Base-by-base conservation (phyloP, 805 yeast species). In the Ogataea thermomethanolica region DNA sequence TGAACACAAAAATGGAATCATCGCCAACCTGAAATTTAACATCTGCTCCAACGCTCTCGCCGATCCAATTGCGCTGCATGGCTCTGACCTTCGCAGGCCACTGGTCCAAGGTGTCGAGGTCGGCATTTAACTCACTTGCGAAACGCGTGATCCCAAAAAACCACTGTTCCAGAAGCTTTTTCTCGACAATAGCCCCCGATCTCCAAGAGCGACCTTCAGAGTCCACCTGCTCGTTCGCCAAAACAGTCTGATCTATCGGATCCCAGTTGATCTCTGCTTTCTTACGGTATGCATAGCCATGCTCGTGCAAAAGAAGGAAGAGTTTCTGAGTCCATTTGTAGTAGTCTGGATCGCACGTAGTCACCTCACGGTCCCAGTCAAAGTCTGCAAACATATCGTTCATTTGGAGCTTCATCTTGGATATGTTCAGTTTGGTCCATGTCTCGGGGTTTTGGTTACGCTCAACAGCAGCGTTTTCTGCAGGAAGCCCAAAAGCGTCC, bases 401-500 rank as follows among this genome's bases (percentile, higher is more conserved):
- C 84, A 89, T 77, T 62, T 93, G 98, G 13, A 67, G 70, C 55
- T 83, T 86, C 99, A 93, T 93, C 53, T 80, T 84, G 1, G 61
- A 65, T n/a, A 93, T 88, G 58, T 93, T 93, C 11, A 67, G 55
- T 29, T 66, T 70, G 0, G 99, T 93, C 99, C 99, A 93, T 1
- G 62, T 72, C 0, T 78, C 75, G 0, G 99, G 97, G 46, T 78
- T 78, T 9, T 87, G 71, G 1, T 79, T 78, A 46, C 95, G 66
- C 59, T 90, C 96, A 23, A 88, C 81, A 0, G 99, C 99, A 0
- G 99, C 99, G 61, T 93, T 93, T 59, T 93, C 99, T 1, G 99
- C 99, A 0, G 99, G 99, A 21, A 93, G 69, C 1, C 99, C 99
- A 70, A 93, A 93, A 0, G 98, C 95, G 68, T 93, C 99, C 97